These are phyloP conservation scores for Ustilago crameri DNA, from an alignment of 1,284 basidiomycete genomes.

Conservation along the genomic window DNA sequence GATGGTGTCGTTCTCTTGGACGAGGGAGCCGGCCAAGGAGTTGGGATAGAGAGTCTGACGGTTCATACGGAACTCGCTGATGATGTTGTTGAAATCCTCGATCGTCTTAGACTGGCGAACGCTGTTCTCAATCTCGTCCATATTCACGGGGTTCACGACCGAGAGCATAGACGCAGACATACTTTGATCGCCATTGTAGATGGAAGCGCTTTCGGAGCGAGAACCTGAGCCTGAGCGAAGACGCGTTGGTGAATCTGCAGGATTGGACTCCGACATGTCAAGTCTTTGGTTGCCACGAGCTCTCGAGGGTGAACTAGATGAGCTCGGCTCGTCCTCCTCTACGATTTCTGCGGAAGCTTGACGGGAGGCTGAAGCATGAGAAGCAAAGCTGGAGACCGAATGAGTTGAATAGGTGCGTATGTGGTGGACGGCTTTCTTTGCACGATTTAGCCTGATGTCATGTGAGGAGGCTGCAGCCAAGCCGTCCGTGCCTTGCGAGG, in stretches of 20 bases:
- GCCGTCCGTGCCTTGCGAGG: constrained; percentile 24
- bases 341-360: constrained; percentile 31
- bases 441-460: constrained; percentile 27
- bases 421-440: constrained; percentile 39
- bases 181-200: constrained; percentile 27
- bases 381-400: constrained; percentile 36
- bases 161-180: constrained; percentile 47
- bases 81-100: constrained; percentile 63
- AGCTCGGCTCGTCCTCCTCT: constrained; percentile 30
- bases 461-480: constrained; percentile 20
- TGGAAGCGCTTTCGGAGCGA: constrained; percentile 31
- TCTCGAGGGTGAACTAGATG: constrained; percentile 8
- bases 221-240: constrained; percentile 21
- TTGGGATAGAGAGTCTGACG: constrained; percentile 44
- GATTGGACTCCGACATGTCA: constrained; percentile 14
- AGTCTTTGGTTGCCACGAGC: neutral
- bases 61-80: constrained; percentile 60
- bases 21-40: constrained; percentile 20
- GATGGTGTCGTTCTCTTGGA: constrained; percentile 8
- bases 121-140: constrained; percentile 57
- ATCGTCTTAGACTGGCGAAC: constrained; percentile 58
- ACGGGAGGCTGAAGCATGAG: constrained; percentile 32
- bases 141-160: constrained; percentile 23
- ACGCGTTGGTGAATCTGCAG: constrained; percentile 13
- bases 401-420: constrained; percentile 42